Evolutionary conservation across 164 flowering plant genomes (phyloP).

Genomic region (Vitis rupestris): DNA sequence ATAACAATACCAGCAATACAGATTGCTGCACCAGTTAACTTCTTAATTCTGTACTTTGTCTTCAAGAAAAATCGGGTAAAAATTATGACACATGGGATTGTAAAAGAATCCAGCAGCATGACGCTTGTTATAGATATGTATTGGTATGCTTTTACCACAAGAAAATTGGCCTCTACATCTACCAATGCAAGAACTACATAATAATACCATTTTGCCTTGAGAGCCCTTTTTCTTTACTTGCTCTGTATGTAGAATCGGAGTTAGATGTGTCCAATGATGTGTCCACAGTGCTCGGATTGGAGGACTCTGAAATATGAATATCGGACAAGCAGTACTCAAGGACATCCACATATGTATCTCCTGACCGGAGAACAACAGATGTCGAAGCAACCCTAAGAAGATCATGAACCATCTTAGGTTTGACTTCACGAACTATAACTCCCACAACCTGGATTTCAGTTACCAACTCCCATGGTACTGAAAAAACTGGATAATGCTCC

Average conservation of each 20-base stretch:
- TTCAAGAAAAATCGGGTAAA: slow-evolving; percentile 89
- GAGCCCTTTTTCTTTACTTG: slow-evolving; percentile 8
- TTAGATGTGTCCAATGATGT: slow-evolving; percentile 19
- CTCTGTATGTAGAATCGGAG: slow-evolving; percentile 15
- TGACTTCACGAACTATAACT: slow-evolving; percentile 69
- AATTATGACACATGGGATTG: slow-evolving; percentile 82
- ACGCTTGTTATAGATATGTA: slow-evolving; percentile 94
- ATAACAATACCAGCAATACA: slow-evolving; percentile 83
- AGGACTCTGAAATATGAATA: slow-evolving; percentile 43
- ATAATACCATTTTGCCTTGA: slow-evolving; percentile 92
- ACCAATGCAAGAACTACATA: slow-evolving; percentile 79
- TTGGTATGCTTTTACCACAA: slow-evolving; percentile 98
- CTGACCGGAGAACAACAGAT: slow-evolving; percentile 66
- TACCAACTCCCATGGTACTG: slow-evolving; percentile 94
- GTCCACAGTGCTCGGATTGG: slow-evolving; percentile 23
- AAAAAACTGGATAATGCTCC: slow-evolving; percentile 95
- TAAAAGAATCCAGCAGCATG: slow-evolving; percentile 92
- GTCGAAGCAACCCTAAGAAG: slow-evolving; percentile 70
- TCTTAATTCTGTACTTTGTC: slow-evolving; percentile 69
- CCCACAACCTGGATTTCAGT: slow-evolving; percentile 88
- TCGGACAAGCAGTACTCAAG: slow-evolving; percentile 93
- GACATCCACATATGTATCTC: slow-evolving; percentile 82
- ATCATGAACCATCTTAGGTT: slow-evolving; percentile 94
- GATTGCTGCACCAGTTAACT: slow-evolving; percentile 63
- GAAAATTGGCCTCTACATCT: slow-evolving; percentile 95